Evolutionary conservation across 1,284 basidiomycete genomes (phyloP), one percentile per base, ranked within the genome.

Genomic region (Cutaneotrichosporon cutaneum): DNA sequence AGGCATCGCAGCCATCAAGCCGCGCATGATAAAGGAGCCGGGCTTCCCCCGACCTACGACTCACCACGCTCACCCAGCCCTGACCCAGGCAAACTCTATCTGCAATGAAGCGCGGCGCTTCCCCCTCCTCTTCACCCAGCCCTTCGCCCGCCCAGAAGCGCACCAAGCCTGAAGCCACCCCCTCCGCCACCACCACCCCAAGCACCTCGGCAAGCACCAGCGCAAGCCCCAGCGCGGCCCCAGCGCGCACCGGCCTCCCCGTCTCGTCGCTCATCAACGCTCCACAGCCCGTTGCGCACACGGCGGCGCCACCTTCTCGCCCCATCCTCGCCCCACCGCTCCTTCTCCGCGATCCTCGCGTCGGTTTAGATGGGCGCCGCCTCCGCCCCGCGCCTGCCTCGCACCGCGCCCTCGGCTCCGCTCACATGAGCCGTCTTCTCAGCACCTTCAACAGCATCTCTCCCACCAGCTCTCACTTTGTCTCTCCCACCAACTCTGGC

Each of bases 41-140:
- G 39, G n/a, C n/a, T n/a, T n/a, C n/a, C n/a, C 18, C 39, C 39
- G 7, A 9, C 16, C 39, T 18, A 42, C 16, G 39, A 42, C 39
- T 42, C 18, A 42, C 39, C 39, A 42, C 18, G 30, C 30, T 11
- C 39, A n/a, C 39, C 39, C 6, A 18, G 39, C 39, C 39, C 39
- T 42, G 39, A 42, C n/a, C n/a, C n/a, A n/a, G n/a, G n/a, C 39
- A 21, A 42, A 42, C 39, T 42, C 39, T 42, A 42, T 42, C 39
- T 42, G 16, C 18, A 14, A 42, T 42, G 39, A 42, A 42, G 39
- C 39, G 39, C 16, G 3, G 4, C 16, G 39, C 39, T 18, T 42
- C 39, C 18, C 39, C 39, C 39, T 8, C 16, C 39, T n/a, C 7
- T 18, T 9, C 30, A 30, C 30, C 16, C 18, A 7, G 3, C 6